Evolutionary conservation across 2,329 filamentous ascomycete genomes (phyloP).

Genomic region (Penicillium sp.): DNA sequence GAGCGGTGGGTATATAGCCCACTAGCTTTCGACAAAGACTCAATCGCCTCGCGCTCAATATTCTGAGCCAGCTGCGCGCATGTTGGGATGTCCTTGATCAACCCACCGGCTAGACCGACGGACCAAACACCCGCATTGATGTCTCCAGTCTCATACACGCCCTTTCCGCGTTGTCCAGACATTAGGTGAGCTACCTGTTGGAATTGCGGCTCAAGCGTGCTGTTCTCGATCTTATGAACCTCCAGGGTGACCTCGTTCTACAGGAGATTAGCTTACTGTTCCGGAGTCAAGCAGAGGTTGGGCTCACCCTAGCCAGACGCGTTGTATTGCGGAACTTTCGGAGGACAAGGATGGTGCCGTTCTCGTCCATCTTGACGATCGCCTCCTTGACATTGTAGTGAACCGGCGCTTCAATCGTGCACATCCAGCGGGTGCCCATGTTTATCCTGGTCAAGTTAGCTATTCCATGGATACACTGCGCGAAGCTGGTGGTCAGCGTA

Average conservation of each 20-base stretch:
- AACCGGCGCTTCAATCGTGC: conserved; percentile 87
- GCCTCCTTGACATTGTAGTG: conserved; percentile 91
- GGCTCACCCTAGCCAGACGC: conserved; percentile 11
- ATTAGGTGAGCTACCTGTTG: conserved; percentile 15
- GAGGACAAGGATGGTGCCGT: conserved; percentile 85
- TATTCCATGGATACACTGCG: neutral
- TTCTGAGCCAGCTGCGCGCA: conserved; percentile 10
- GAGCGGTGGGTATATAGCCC: conserved; percentile 6
- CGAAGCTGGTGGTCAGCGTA: neutral
- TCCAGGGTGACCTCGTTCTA: conserved; percentile 18
- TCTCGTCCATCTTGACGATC: conserved; percentile 86
- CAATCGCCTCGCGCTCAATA: conserved; percentile 13
- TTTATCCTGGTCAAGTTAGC: conserved; percentile 62
- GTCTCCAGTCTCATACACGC: conserved; percentile 16
- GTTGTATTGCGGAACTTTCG: conserved; percentile 16
- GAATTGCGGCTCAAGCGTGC: conserved; percentile 13
- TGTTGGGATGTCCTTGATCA: conserved; percentile 15
- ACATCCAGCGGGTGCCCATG: conserved; percentile 98
- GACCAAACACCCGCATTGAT: conserved; percentile 17
- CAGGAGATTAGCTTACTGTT: neutral
- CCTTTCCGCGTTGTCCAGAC: conserved; percentile 12
- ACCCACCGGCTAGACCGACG: conserved; percentile 6
- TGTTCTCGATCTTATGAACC: conserved; percentile 15
- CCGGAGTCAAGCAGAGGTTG: neutral
- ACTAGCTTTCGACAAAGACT: conserved; percentile 6